Base-by-base conservation (phyloP, 2,329 filamentous ascomycete genomes). In the Botrytis cinerea region DNA sequence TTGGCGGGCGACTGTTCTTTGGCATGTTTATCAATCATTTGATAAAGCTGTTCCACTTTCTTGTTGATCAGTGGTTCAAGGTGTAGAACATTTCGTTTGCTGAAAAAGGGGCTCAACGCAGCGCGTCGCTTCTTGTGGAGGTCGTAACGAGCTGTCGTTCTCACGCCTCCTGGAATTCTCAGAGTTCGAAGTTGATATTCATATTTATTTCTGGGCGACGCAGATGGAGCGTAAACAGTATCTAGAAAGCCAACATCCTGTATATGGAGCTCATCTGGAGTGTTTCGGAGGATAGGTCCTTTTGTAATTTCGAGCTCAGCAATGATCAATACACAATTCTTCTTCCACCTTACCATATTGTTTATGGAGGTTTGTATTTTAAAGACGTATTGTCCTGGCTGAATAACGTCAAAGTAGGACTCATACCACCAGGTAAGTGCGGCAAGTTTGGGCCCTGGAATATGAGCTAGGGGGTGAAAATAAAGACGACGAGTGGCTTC, bases 371-470 rank as follows among this genome's bases (percentile, higher is more conserved):
- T 75, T 16, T 63, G 71, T 16, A 78, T 71, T n/a, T 75, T 12
- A 14, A 51, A 45, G 51, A 75, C 76, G 25, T 71, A 78, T 18
- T 66, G 70, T 48, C 63, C 63, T 4, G 74, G 73, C 32, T 67
- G 73, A 35, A 67, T 57, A 57, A 76, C 60, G 28, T 73, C 71
- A 59, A 71, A 75, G 59, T 76, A 78, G 18, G 71, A 74, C 48
- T 78, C 73, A 45, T 78, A 78, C 43, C 77, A 71, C 43, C 73
- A 75, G 18, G 77, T 76, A 4, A 66, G 62, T 32, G 74, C 77
- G 32, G 77, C 77, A 66, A 78, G 48, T 68, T 74, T 77, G 16
- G 77, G 77, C 4, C 77, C 78, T 4, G 78, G 78, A 57, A 78
- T 75, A 32, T 73, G 62, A 43, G 46, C 46, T 25, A 51, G 22